Conservation (phyloP, 2,329 filamentous ascomycete genomes). For the Cytospora mali region DNA sequence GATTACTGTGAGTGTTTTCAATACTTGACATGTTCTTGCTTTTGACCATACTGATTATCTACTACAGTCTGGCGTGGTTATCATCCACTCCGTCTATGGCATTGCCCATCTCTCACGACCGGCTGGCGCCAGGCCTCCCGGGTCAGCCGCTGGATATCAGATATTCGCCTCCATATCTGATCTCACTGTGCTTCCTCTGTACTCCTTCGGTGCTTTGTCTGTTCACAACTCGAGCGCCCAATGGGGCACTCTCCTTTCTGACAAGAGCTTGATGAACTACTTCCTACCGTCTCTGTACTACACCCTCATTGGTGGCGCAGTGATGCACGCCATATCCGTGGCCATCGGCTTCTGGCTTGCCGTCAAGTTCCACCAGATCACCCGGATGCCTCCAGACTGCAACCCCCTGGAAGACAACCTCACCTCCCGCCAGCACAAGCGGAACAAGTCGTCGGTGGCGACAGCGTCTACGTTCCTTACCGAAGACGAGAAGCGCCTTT, state of each 20-base stretch:
- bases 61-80: conserved; percentile 71
- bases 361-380: conserved; percentile 79
- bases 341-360: conserved; percentile 74
- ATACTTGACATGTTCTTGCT: not conserved
- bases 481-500: conserved; percentile 64
- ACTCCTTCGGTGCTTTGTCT: conserved; percentile 55
- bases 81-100: conserved; percentile 73
- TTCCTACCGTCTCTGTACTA: conserved; percentile 72
- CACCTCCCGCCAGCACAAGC: conserved; percentile 77
- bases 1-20: conserved; percentile 66
- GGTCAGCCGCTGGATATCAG: conserved; percentile 85
- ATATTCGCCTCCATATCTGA: conserved; percentile 79
- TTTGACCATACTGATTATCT: conserved; percentile 29
- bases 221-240: conserved; percentile 45
- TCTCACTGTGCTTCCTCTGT: conserved; percentile 56
- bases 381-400: conserved; percentile 85
- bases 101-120: conserved; percentile 78
- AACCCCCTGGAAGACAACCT: conserved; percentile 88
- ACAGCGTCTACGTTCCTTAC: conserved; percentile 45
- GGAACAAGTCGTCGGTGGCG: conserved; percentile 64
- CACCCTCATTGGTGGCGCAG: conserved; percentile 62
- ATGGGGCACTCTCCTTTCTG: conserved; percentile 72
- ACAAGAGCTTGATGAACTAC: conserved; percentile 56
- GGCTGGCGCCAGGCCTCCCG: conserved; percentile 71
- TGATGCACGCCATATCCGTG: conserved; percentile 71